phyloP scores from a whole-genome alignment of 257 asterid species.

The Rhazya stricta region DNA sequence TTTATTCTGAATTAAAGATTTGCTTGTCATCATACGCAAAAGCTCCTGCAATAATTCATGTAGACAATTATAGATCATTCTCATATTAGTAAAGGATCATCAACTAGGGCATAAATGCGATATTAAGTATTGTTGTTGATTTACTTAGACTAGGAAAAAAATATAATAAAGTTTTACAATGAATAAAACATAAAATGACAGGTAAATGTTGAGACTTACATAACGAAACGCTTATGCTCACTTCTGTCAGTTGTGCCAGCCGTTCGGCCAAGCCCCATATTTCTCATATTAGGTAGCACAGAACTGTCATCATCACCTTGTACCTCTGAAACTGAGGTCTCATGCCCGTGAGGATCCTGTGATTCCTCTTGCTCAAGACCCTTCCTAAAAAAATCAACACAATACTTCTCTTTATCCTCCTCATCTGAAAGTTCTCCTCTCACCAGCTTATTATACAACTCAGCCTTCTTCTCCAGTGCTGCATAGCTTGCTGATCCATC shows the following conservation, averaged over 20 bases:
- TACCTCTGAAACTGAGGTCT: conserved; percentile 28
- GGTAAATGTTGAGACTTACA: conserved; percentile 37
- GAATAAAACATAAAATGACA: conserved; percentile 1
- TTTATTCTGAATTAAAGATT: neutral
- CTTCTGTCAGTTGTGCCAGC: conserved; percentile 54
- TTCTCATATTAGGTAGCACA: conserved; percentile 30
- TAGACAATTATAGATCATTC: neutral
- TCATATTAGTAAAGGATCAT: neutral
- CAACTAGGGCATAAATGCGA: neutral
- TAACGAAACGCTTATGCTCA: conserved; percentile 86
- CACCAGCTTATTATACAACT: conserved; percentile 63
- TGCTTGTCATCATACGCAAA: neutral
- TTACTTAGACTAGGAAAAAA: conserved; percentile 1
- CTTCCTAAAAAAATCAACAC: conserved; percentile 90
- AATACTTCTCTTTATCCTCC: conserved; percentile 86
- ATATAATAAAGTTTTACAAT: conserved; percentile 5
- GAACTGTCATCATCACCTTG: conserved; percentile 46
- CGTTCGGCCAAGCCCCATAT: conserved; percentile 56
- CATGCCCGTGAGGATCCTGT: conserved; percentile 28
- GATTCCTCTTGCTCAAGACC: conserved; percentile 46
- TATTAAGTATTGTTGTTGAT: neutral
- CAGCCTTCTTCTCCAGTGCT: conserved; percentile 89
- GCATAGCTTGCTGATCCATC: conserved; percentile 93
- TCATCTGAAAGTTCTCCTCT: conserved; percentile 89
- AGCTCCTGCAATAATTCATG: neutral